These are phyloP conservation scores for Aspergillus fructus DNA, from an alignment of 2,329 filamentous ascomycete genomes.

Conservation along the genomic window DNA sequence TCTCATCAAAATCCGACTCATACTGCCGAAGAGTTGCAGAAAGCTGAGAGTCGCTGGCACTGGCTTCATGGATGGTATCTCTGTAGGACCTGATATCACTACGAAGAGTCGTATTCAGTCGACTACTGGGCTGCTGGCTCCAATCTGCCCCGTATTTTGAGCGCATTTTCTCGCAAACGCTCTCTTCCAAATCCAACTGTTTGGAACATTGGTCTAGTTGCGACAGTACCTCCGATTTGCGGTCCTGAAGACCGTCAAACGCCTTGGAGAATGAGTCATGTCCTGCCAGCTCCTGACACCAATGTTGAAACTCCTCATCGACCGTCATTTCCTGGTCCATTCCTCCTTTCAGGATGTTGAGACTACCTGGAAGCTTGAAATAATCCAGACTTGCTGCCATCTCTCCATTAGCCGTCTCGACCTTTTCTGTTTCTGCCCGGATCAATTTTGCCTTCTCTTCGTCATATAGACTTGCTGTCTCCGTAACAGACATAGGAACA, in stretches of 20 bases:
- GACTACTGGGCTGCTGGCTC: slow-evolving; percentile 93
- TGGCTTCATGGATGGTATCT: slow-evolving; percentile 85
- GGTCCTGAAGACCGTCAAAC: slow-evolving; percentile 74
- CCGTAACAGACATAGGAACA: slow-evolving; percentile 91
- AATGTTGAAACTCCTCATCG: slow-evolving; percentile 86
- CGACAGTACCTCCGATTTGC: slow-evolving; percentile 72
- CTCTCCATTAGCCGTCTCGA: slow-evolving; percentile 89
- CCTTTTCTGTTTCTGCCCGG: slow-evolving; percentile 87
- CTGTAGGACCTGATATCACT: slow-evolving; percentile 85
- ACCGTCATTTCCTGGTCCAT: slow-evolving; percentile 85
- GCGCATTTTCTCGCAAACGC: slow-evolving; percentile 98
- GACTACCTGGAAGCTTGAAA: slow-evolving; percentile 79
- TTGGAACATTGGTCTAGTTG: slow-evolving; percentile 79
- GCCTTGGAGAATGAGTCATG: slow-evolving; percentile 76
- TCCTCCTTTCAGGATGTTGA: slow-evolving; percentile 89
- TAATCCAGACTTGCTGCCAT: slow-evolving; percentile 96
- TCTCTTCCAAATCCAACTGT: slow-evolving; percentile 94
- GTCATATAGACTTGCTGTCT: slow-evolving; percentile 94
- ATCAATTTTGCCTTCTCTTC: slow-evolving; percentile 98
- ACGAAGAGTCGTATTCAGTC: slow-evolving; percentile 81
- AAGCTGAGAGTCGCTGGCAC: slow-evolving; percentile 79
- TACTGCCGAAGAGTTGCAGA: slow-evolving; percentile 81
- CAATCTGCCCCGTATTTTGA: slow-evolving; percentile 95
- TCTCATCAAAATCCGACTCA: slow-evolving; percentile 88
- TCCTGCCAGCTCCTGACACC: slow-evolving; percentile 89